phyloP scores from a whole-genome alignment of 345 rosid genomes.

The Corchorus olitorius region DNA sequence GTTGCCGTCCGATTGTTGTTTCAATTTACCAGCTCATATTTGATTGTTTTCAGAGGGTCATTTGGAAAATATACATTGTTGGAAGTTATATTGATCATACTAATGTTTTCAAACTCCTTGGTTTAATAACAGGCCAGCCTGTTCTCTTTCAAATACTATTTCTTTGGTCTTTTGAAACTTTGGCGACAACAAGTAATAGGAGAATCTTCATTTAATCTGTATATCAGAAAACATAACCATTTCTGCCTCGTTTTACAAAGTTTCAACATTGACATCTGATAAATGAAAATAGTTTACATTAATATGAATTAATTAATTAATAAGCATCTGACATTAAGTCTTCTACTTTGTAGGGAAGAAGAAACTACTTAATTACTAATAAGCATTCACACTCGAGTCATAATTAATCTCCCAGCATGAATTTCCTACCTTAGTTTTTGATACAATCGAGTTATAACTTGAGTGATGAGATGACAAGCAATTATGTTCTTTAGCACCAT shows the following conservation, averaged over 20 bases:
- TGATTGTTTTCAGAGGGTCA: neutral
- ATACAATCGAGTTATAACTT: too few species aligned
- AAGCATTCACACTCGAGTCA: neutral
- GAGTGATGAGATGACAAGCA: neutral
- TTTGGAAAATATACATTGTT: neutral
- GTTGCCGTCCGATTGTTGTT: neutral
- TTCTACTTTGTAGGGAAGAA: conserved; percentile 2
- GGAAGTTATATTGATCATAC: too few species aligned
- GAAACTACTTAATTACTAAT: neutral
- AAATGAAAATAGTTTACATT: too few species aligned
- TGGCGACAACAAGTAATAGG: too few species aligned
- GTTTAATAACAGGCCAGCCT: neutral
- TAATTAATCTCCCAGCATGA: neutral
- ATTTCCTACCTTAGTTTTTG: neutral
- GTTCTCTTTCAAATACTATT: neutral
- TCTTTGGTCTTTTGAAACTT: neutral
- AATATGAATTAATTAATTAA: too few species aligned
- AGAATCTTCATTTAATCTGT: too few species aligned
- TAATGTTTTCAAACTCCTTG: neutral
- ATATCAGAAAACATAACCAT: too few species aligned
- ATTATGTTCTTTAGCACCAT: conserved; percentile 51
- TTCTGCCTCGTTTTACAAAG: neutral
- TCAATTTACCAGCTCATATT: neutral
- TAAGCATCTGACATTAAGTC: neutral
- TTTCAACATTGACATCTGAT: neutral